Evolutionary conservation across 1,284 basidiomycete species (phyloP), one percentile per base, ranked within the genome.

Genomic region (Grifola frondosa): DNA sequence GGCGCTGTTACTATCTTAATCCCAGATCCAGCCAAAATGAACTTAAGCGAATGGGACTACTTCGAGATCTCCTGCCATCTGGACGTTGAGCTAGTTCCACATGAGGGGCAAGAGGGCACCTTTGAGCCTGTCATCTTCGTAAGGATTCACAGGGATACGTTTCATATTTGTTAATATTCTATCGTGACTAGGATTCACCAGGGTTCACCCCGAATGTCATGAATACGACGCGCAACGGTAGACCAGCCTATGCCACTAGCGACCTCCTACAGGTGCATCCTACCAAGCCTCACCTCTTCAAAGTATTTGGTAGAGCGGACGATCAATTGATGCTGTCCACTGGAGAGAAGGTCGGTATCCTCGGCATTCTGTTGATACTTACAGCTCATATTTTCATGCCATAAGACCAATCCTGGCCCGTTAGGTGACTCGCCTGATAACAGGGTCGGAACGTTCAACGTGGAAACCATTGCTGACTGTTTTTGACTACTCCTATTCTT

Each of bases 281-380:
- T 2, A 69, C 66, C 1, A 69, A 69, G 29, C 56, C 62, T 4
- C 65, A 67, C 8, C 59, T 64, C 12, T 78, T 69, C 68, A 70
- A 68, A 42, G 60, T 76, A 11, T 65, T 59, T 28, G 76, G 77
- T 1, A 63, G 78, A 8, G 60, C 62, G 4, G 76, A 79, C 45
- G 76, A 79, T 49, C 75, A 77, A 48, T 73, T 80, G 26, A 74
- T 78, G 53, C 69, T 73, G 37, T 68, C 62, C 9, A 76, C 69
- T 3, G 77, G 77, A 10, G 75, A 78, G 53, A 78, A 78, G 66
- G 73, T 73, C 17, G 8, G 43, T 38, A 12, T 26, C 17, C 2
- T n/a, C 7, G 0, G 17, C 24, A 12, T 26, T 25, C 15, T 30
- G n/a, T 28, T 30, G 11, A 28, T n/a, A n/a, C 30, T 4, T 13